phyloP scores from a whole-genome alignment of 2,329 filamentous ascomycete genomes.

The Ascosphaera apis region DNA sequence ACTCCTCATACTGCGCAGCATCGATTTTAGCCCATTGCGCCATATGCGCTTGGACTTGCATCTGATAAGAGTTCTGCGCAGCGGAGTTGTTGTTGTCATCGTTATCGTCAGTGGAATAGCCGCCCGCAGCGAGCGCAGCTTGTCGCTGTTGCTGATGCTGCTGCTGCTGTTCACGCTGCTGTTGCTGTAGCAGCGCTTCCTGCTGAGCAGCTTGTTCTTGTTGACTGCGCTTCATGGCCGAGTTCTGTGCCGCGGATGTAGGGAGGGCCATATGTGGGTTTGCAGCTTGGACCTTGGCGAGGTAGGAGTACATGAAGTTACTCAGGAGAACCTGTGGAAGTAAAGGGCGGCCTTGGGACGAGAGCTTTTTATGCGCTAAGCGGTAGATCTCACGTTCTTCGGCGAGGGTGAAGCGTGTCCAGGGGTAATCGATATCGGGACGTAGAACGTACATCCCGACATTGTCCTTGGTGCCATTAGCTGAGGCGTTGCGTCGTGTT shows the following conservation, averaged over 20 bases:
- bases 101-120: neutral
- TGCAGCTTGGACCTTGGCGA: slow-evolving; percentile 97
- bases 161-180: slow-evolving; percentile 25
- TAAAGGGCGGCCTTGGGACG: slow-evolving; percentile 79
- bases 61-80: slow-evolving; percentile 1
- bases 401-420: slow-evolving; percentile 82
- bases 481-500: too few species aligned
- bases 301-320: slow-evolving; percentile 99
- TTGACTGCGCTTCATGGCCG: slow-evolving; percentile 14
- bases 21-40: slow-evolving; percentile 30
- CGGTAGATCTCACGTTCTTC: slow-evolving; percentile 95
- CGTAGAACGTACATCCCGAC: slow-evolving; percentile 46
- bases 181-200: slow-evolving; percentile 21
- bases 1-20: slow-evolving; percentile 19
- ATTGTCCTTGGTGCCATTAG: too few species aligned
- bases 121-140: neutral
- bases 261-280: slow-evolving; percentile 86
- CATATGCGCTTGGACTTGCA: slow-evolving; percentile 10
- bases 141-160: too few species aligned
- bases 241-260: slow-evolving; percentile 49
- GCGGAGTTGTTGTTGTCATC: neutral
- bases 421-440: slow-evolving; percentile 85
- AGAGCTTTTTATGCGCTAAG: slow-evolving; percentile 96
- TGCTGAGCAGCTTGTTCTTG: slow-evolving; percentile 14
- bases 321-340: slow-evolving; percentile 89